These are phyloP conservation scores for Ogataea trehalophila DNA, from an alignment of 805 yeast genomes.

Conservation along the genomic window DNA sequence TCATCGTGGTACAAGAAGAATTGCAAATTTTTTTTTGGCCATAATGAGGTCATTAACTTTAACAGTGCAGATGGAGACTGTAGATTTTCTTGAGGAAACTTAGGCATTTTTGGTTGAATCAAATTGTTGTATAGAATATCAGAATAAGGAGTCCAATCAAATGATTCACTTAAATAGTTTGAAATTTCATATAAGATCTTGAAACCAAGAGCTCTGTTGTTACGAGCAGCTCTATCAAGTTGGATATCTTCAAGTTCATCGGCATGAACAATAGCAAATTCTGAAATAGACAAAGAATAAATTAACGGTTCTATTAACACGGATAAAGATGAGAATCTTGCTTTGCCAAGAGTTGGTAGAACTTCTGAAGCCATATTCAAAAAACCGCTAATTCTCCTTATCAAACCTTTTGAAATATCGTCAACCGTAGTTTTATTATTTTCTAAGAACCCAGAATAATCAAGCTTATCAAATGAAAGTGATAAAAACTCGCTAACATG, in stretches of 20 bases:
- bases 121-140: slow-evolving; percentile 47
- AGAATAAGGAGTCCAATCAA: slow-evolving; percentile 54
- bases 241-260: slow-evolving; percentile 17
- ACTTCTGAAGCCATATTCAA: slow-evolving; percentile 55
- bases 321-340: slow-evolving; percentile 43
- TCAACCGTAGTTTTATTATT: slow-evolving; percentile 13
- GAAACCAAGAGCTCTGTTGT: slow-evolving; percentile 62
- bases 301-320: slow-evolving; percentile 53
- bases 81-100: slow-evolving; percentile 71
- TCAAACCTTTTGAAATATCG: slow-evolving; percentile 25
- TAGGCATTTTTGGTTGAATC: slow-evolving; percentile 57
- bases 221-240: slow-evolving; percentile 45
- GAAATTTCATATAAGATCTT: slow-evolving; percentile 59
- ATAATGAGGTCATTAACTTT: slow-evolving; percentile 59
- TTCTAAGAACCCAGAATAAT: slow-evolving; percentile 32
- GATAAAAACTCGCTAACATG: slow-evolving; percentile 56
- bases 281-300: slow-evolving; percentile 51
- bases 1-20: slow-evolving; percentile 54
- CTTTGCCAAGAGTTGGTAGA: slow-evolving; percentile 54
- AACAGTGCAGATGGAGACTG: slow-evolving; percentile 80
- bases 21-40: slow-evolving; percentile 40
- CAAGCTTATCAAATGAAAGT: slow-evolving; percentile 55
- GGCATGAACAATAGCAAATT: slow-evolving; percentile 31
- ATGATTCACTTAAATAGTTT: slow-evolving; percentile 41
- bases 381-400: slow-evolving; percentile 61